Conservation (phyloP, 2,329 filamentous ascomycete species). For the Xylariaceae sp. region DNA sequence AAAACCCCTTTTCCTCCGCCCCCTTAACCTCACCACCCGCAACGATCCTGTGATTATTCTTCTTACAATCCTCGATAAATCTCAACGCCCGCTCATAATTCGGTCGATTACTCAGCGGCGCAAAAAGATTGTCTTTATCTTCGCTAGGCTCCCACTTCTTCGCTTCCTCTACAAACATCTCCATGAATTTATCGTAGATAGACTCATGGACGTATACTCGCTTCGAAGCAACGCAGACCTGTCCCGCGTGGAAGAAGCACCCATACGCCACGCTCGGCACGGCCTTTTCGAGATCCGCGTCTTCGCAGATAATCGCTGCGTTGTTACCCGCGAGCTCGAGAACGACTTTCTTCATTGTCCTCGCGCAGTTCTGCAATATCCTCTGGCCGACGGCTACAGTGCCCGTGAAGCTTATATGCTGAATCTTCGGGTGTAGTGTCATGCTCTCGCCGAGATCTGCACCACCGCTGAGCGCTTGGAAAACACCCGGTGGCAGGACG, state of each 20-base stretch:
- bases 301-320: slow-evolving; percentile 50
- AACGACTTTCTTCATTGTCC: slow-evolving; percentile 53
- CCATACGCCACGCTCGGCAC: slow-evolving; percentile 44
- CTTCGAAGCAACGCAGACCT: slow-evolving; percentile 57
- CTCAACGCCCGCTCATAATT: slow-evolving; percentile 60
- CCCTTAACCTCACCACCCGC: slow-evolving; percentile 42
- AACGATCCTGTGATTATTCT: slow-evolving; percentile 51
- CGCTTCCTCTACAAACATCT: slow-evolving; percentile 40
- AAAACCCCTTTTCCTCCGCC: slow-evolving; percentile 47
- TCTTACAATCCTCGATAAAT: slow-evolving; percentile 54
- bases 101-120: slow-evolving; percentile 63
- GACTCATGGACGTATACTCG: slow-evolving; percentile 60
- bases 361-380: slow-evolving; percentile 48
- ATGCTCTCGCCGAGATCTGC: slow-evolving; percentile 53
- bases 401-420: slow-evolving; percentile 59
- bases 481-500: slow-evolving; percentile 53
- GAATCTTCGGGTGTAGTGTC: slow-evolving; percentile 52
- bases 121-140: slow-evolving; percentile 42
- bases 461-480: slow-evolving; percentile 54
- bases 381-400: slow-evolving; percentile 49
- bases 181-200: slow-evolving; percentile 56
- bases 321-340: slow-evolving; percentile 57
- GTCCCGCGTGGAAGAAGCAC: slow-evolving; percentile 52
- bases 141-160: slow-evolving; percentile 39
- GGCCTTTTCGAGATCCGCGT: slow-evolving; percentile 47